These are phyloP conservation scores for Beauveria pseudobassiana DNA, from an alignment of 2,329 filamentous ascomycete species.

Conservation along the genomic window DNA sequence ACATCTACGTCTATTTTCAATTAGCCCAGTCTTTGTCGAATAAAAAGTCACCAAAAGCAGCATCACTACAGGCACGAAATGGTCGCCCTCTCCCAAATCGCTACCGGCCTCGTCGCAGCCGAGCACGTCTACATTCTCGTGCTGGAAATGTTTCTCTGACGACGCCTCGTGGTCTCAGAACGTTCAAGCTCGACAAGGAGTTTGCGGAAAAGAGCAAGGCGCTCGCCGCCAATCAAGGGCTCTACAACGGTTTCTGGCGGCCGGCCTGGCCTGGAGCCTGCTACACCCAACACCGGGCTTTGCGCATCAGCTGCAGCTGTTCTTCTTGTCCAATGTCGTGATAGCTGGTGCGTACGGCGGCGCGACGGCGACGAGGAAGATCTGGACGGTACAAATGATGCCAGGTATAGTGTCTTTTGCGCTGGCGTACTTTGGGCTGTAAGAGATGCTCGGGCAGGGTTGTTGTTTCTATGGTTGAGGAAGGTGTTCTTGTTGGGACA, in stretches of 20 bases:
- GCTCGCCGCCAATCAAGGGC: slow-evolving; percentile 43
- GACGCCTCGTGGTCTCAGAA: slow-evolving; percentile 34
- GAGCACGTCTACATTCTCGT: slow-evolving; percentile 42
- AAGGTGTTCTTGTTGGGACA: background rate
- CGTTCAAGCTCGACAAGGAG: slow-evolving; percentile 36
- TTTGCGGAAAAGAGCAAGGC: slow-evolving; percentile 37
- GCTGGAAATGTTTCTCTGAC: slow-evolving; percentile 45
- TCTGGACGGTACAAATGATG: slow-evolving; percentile 36
- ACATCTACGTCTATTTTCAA: no score
- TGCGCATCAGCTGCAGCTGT: slow-evolving; percentile 35
- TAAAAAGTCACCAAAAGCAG: no score
- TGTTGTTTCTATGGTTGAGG: background rate
- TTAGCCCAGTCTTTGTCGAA: no score
- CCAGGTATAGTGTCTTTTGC: slow-evolving; percentile 24
- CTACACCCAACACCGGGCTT: slow-evolving; percentile 36
- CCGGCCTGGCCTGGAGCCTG: slow-evolving; percentile 40
- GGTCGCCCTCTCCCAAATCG: slow-evolving; percentile 25
- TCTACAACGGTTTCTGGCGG: slow-evolving; percentile 48
- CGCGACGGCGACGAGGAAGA: slow-evolving; percentile 31
- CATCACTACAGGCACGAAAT: slow-evolving; percentile 18
- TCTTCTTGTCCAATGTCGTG: slow-evolving; percentile 38
- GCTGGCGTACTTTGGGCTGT: slow-evolving; percentile 19
- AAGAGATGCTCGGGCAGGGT: background rate
- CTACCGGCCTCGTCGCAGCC: slow-evolving; percentile 31
- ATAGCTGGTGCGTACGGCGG: slow-evolving; percentile 40